Base-by-base conservation (phyloP, 169 alveolate species). In the Haemoproteus tartakovskyi region DNA sequence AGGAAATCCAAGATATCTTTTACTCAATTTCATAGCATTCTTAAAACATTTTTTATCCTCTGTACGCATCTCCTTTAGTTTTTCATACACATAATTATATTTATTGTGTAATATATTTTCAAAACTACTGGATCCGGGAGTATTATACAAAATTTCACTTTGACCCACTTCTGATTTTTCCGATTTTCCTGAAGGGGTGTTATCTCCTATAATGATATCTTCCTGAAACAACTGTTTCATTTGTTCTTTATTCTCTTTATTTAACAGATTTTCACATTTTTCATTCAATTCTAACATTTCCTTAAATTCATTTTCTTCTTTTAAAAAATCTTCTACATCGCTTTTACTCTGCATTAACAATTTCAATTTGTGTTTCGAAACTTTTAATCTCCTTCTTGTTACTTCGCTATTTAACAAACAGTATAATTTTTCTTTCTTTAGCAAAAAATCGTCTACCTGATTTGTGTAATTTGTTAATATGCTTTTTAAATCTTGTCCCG, bases 21-120 rank as follows among this genome's bases (percentile, higher is more conserved):
- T 74, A 30, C 84, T 56, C 27, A 74, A 22, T 43, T 74, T 74
- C 84, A 74, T 74, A 74, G 59, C 45, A 27, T 74, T 21, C n/a
- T 46, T 74, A 19, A 43, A 74, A 51, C 61, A 74, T 12, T 33
- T 33, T 6, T 33, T 33, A 6, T 33, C 9, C 0, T 26, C 27
- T 12, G 54, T 74, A 30, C 19, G 54, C 29, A 57, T 45, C 1
- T 57, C 78, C 26, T 56, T 74, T 57, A 74, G 59, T 37, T 57
- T 74, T 27, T 47, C 59, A 36, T 46, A 38, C 4, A 74, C 41
- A 27, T 21, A 27, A 40, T 74, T 56, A 3, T 74, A 56, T 24
- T 74, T 74, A 2, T 33, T 57, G 38, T 74, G 59, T 33, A 74
- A 57, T 21, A 36, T 30, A 3, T 37, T 56, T 74, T 74, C 84